phyloP scores from a whole-genome alignment of 495 filamentous ascomycete genomes.

The Chaetomium tenue region DNA sequence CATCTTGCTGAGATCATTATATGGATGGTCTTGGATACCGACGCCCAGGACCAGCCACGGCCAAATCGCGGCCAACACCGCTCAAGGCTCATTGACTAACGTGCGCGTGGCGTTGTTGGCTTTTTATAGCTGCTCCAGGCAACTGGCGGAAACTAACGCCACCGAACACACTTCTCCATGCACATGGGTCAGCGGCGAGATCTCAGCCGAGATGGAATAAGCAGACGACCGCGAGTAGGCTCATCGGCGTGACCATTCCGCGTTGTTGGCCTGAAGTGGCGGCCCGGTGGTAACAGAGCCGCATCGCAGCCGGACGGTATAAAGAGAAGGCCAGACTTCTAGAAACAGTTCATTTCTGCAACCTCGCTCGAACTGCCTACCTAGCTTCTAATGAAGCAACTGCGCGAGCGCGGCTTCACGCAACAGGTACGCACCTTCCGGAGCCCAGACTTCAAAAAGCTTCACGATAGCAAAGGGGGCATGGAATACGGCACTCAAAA shows the following conservation, averaged over 20 bases:
- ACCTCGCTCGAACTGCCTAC: neutral
- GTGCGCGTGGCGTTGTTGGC: too few relatives aligned
- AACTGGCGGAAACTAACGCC: neutral
- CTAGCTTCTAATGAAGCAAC: neutral
- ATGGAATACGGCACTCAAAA: too few relatives aligned
- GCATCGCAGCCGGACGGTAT: neutral
- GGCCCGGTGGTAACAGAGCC: constrained; percentile 5
- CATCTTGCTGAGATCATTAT: too few relatives aligned
- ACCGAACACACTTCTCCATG: neutral
- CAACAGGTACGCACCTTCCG: too few relatives aligned
- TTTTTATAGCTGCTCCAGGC: too few relatives aligned
- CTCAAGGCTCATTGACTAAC: too few relatives aligned
- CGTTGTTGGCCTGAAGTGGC: neutral
- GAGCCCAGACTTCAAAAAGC: too few relatives aligned
- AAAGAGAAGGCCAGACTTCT: neutral
- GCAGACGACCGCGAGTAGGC: neutral
- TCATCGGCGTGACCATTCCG: neutral
- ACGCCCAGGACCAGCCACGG: too few relatives aligned
- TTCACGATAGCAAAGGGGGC: too few relatives aligned
- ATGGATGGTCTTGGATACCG: too few relatives aligned
- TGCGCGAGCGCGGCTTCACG: too few relatives aligned
- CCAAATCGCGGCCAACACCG: too few relatives aligned
- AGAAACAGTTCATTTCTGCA: neutral
- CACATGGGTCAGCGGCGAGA: neutral
- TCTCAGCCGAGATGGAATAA: neutral